Conservation (phyloP, 2,329 filamentous ascomycete species). For the Fusarium dimerum region DNA sequence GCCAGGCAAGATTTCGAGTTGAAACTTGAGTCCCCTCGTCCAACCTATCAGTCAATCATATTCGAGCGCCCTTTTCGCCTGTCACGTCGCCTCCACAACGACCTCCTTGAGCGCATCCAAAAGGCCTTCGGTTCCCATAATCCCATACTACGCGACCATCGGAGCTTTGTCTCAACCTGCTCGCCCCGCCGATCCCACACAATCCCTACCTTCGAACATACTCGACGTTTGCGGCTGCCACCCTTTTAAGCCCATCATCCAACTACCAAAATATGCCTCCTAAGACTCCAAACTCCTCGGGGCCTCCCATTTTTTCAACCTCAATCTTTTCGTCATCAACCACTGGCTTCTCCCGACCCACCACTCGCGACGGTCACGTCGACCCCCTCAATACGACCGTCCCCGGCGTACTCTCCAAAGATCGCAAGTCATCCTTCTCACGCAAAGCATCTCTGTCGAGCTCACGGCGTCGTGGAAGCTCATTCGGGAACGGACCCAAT, state of each 20-base stretch:
- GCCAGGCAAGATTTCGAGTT: not conserved
- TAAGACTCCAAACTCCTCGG: slow-evolving; percentile 28
- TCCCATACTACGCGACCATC: not conserved
- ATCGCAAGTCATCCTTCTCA: slow-evolving; percentile 54
- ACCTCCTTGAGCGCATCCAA: not conserved
- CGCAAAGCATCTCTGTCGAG: slow-evolving; percentile 56
- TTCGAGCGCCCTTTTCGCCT: not conserved
- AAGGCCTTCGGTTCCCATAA: not conserved
- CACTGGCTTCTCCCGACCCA: slow-evolving; percentile 33
- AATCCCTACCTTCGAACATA: not conserved
- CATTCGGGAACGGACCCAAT: slow-evolving; percentile 39
- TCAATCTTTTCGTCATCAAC: slow-evolving; percentile 38
- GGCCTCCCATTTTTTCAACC: slow-evolving; percentile 38
- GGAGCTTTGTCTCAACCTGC: not conserved
- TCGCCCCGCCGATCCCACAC: not conserved
- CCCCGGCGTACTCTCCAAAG: slow-evolving; percentile 41
- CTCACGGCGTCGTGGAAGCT: slow-evolving; percentile 43
- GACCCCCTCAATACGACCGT: slow-evolving; percentile 23
- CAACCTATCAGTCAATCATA: not conserved
- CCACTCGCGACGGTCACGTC: slow-evolving; percentile 41
- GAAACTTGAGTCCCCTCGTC: not conserved
- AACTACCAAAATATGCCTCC: slow-evolving; percentile 20
- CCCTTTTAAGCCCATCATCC: not conserved
- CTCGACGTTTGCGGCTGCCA: slow-evolving; percentile 38
- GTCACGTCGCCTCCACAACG: not conserved